Percentiles rank a stretch among this genome's conserved stretches.
These are phyloP conservation scores for Colletotrichum salicis DNA, from an alignment of 2,329 filamentous ascomycete genomes.

Conservation along the genomic window DNA sequence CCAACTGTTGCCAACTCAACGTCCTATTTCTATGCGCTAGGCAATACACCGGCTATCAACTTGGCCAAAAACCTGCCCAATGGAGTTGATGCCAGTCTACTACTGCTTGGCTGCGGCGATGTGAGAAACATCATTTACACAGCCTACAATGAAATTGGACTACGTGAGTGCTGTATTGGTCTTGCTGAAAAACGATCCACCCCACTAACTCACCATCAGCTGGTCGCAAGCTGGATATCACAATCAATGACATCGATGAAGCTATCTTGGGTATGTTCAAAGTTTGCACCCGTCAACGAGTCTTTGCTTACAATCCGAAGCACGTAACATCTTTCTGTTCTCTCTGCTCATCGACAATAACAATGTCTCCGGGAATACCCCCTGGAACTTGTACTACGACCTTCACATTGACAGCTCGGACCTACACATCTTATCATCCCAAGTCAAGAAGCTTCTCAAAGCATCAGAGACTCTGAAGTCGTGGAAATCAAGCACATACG, in stretches of 20 bases:
- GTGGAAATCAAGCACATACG: slow-evolving; percentile 60
- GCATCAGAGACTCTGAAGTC: slow-evolving; percentile 49
- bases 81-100: slow-evolving; percentile 59
- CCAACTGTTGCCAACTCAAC: slow-evolving; percentile 47
- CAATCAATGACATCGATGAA: slow-evolving; percentile 64
- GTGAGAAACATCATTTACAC: slow-evolving; percentile 67
- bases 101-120: slow-evolving; percentile 68
- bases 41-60: slow-evolving; percentile 64
- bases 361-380: slow-evolving; percentile 37
- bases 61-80: slow-evolving; percentile 59
- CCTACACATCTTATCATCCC: slow-evolving; percentile 45
- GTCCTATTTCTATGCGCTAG: slow-evolving; percentile 58
- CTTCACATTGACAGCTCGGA: slow-evolving; percentile 54
- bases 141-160: slow-evolving; percentile 51
- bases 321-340: slow-evolving; percentile 65
- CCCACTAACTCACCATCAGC: slow-evolving; percentile 44
- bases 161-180: slow-evolving; percentile 44
- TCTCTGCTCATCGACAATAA: slow-evolving; percentile 58
- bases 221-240: slow-evolving; percentile 60
- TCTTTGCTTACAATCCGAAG: slow-evolving; percentile 45
- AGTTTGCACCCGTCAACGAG: neutral
- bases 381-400: slow-evolving; percentile 69
- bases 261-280: slow-evolving; percentile 58
- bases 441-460: slow-evolving; percentile 50
- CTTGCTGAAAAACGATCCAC: neutral